These are phyloP conservation scores for Fusarium liriodendri DNA, from an alignment of 2,329 filamentous ascomycete species.

Conservation along the genomic window DNA sequence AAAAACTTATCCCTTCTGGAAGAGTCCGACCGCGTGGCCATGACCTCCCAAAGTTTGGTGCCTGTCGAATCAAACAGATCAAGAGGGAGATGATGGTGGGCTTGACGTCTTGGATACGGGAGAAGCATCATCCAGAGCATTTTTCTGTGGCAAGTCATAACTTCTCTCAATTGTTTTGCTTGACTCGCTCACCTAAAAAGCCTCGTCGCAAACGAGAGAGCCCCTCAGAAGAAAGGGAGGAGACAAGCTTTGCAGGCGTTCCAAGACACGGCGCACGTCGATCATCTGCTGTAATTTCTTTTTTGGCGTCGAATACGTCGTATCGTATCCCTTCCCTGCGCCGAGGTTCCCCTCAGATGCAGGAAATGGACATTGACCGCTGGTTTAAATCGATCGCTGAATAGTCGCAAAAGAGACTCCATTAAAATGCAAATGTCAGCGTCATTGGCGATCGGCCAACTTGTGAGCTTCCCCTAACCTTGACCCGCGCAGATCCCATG, in stretches of 20 bases:
- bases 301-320: background rate
- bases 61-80: constrained; percentile 1
- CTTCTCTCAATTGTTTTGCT: background rate
- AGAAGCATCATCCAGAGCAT: background rate
- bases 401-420: background rate
- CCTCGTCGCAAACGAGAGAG: background rate
- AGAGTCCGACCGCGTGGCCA: background rate
- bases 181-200: background rate
- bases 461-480: background rate
- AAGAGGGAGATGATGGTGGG: background rate
- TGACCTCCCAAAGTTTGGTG: background rate
- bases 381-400: background rate
- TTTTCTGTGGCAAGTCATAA: background rate
- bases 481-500: constrained; percentile 14
- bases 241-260: background rate
- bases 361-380: background rate
- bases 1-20: background rate
- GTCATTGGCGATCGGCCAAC: background rate
- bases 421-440: background rate
- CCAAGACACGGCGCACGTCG: background rate
- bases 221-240: background rate
- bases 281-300: background rate
- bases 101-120: background rate
- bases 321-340: background rate
- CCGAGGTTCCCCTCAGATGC: background rate